Percentiles rank a stretch among this genome's conserved stretches.
Conservation (phyloP, 129 eudicot species). For the Flaveria bidentis region DNA sequence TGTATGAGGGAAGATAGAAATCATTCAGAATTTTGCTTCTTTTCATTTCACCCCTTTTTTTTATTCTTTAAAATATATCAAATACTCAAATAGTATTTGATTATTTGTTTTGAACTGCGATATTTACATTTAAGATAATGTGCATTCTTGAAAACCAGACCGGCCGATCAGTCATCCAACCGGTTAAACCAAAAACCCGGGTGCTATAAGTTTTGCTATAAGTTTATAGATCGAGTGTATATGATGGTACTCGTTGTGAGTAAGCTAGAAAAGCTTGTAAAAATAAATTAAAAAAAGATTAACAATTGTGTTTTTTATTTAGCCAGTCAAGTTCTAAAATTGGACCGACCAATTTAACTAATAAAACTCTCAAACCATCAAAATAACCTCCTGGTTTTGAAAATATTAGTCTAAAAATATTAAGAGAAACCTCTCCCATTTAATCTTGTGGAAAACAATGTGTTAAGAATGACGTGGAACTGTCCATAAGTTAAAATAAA, state of each 20-base stretch:
- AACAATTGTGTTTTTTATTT: too few species aligned
- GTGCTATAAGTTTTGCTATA: background rate
- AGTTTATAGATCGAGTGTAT: background rate
- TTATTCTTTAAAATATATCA: background rate
- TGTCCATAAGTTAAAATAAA: background rate
- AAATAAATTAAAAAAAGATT: background rate
- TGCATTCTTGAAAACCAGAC: background rate
- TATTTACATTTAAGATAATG: background rate
- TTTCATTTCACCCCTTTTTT: background rate
- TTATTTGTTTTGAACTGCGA: background rate
- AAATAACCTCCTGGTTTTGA: background rate
- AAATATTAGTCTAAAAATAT: background rate
- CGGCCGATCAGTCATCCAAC: background rate
- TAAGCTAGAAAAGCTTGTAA: background rate
- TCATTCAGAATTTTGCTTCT: conserved; percentile 35
- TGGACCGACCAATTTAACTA: background rate
- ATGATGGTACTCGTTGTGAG: background rate
- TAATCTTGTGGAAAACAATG: background rate
- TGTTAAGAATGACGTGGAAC: background rate
- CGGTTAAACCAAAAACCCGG: background rate
- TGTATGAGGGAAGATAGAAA: conserved; percentile 17
- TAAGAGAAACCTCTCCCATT: background rate
- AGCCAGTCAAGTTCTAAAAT: too few species aligned
- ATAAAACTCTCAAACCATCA: background rate
- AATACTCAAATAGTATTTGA: background rate